These are phyloP conservation scores for Didymella arachidicola DNA, from an alignment of 2,329 filamentous ascomycete species.

Conservation along the genomic window DNA sequence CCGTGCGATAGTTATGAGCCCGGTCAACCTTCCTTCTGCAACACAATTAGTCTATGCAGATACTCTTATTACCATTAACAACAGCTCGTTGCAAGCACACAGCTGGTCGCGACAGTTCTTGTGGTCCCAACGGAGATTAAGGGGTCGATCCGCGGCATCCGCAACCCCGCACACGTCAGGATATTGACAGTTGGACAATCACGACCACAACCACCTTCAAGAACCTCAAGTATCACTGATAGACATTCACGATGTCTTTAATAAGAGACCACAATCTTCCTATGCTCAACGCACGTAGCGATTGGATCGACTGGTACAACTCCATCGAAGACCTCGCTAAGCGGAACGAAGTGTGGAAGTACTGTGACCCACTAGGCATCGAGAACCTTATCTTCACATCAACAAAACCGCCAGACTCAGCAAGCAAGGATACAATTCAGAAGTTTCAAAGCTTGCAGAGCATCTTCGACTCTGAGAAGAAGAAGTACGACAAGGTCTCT, in stretches of 20 bases:
- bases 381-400: conserved; percentile 16
- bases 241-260: not conserved
- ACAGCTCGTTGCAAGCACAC: not conserved
- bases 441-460: conserved; percentile 16
- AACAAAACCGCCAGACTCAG: conserved; percentile 16
- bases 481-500: no score
- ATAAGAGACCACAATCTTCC: not conserved
- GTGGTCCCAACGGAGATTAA: not conserved
- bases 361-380: conserved; percentile 18
- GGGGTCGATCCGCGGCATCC: not conserved
- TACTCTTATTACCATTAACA: not conserved
- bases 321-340: no score
- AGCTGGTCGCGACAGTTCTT: not conserved
- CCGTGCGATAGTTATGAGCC: not conserved
- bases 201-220: not conserved
- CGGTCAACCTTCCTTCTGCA: not conserved
- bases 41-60: not conserved
- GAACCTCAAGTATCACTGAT: not conserved
- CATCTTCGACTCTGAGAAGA: conserved; percentile 9
- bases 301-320: conserved; percentile 19
- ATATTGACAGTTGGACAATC: not conserved
- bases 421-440: conserved; percentile 20
- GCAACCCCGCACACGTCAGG: not conserved
- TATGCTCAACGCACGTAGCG: conserved; percentile 12
- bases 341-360: no score